Base-by-base conservation (phyloP, 2,329 filamentous ascomycete genomes). In the Akanthomyces lecanii region DNA sequence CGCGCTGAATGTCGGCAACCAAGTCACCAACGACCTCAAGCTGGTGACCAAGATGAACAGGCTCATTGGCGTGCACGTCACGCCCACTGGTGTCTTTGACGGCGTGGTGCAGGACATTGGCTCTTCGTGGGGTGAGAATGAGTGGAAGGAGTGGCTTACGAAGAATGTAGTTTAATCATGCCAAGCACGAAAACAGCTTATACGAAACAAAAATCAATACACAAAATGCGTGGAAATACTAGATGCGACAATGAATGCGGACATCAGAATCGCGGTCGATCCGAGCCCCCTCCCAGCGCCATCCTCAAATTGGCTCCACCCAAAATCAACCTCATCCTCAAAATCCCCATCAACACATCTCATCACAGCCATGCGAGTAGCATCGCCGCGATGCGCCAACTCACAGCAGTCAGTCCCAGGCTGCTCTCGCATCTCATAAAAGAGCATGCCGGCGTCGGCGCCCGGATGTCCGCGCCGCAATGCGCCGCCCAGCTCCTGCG, bases 11-110 rank as follows among this genome's bases (percentile, higher is more conserved):
- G 74, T 72, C 10, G 93, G 94, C 0, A 97, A 98, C 73, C 79
- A 80, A 63, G 89, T 96, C 58, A 97, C 93, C 28, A 84, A 89
- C 72, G 92, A 97, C 74, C 75, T 97, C 62, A 97, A 97, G 81
- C 76, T 91, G 55, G 79, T 94, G 70, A 86, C 94, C 65, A 96
- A 93, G 83, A 88, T 88, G 74, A 84, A 91, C 70, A 81, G 94
- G 50, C 77, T 95, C 68, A 84, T 90, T 10, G 90, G 93, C 14
- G 86, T 97, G 50, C 94, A 98, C 78, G 91, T 97, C 47, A 94
- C 91, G 48, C 94, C 94, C 1, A 97, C 93, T 0, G 92, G 94
- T 23, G 81, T 96, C 56, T 93, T 96, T 74, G 87, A 98, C 75
- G 92, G 93, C 0, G 85, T 96, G 28, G 88, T 96, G 56, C 90